Base-by-base conservation (phyloP, 1,284 basidiomycete genomes). In the Malassezia sp. region DNA sequence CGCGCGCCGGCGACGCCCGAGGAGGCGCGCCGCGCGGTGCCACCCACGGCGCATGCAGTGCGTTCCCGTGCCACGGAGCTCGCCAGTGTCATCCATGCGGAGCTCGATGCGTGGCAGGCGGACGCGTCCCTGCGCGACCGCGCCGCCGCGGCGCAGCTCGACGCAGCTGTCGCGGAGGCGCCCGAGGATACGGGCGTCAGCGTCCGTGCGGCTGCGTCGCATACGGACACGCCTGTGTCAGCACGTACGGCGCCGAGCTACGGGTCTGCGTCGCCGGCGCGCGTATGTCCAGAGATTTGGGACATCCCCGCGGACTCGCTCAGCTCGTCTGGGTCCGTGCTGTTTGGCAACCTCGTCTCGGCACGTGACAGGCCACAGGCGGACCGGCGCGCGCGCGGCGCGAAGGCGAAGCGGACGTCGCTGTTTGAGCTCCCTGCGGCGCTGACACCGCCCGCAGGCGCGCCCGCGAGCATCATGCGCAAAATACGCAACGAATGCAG, bases 21-120 rank as follows among this genome's bases (percentile, higher is more conserved):
- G 8, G 61, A 55, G 0, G 55, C 56, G 15, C 21, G 57, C 35
- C 50, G 53, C 10, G 53, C 56, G 27, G 36, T 62, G 21, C 53
- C 60, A 17, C 47, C 50, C 12, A 52, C 55, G 7, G 50, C 56
- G 2, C 37, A 32, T 2, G 42, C 41, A 12, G 45, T 63, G 42
- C 59, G 58, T 31, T 54, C 52, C 45, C 42, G 62, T 10, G 32
- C 51, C 3, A 43, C 42, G 11, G 62, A 67, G 34, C 12, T 67
- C n/a, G 60, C 54, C 11, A 23, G 44, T 21, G 28, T 59, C 22
- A 54, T 67, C 23, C 33, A 41, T 15, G 32, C 31, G 0, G 63
- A 68, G 47, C 33, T 57, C 3, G 32, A 33, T 6, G 57, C 38
- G 17, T 67, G 54, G 49, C 20, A 34, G 12, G n/a, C 28, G 1